Evolutionary conservation across 2,329 filamentous ascomycete species (phyloP), one percentile per base, ranked within the genome.

Genomic region (Zymoseptoria passerinii): DNA sequence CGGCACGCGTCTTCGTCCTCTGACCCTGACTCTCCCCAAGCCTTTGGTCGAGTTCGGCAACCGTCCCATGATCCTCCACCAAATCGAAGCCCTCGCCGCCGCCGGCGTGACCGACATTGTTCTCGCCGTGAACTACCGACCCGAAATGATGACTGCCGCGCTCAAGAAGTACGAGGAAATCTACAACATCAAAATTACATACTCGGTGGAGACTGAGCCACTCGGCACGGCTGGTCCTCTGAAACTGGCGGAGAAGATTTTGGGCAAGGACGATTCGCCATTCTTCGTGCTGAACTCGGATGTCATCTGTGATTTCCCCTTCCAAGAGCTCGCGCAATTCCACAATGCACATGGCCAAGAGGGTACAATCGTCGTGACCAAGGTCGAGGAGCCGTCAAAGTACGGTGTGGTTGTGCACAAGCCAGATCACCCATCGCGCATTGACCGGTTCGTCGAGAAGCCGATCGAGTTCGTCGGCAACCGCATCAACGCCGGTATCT

Each of bases 281-380:
- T 97, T 97, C 81, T 97, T 99, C 76, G 94, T 99, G 56, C 86
- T 99, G 69, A 99, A 99, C 83, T 95, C 91, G 56, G 92, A 99
- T 72, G 87, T 99, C 71, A 97, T 95, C 74, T 99, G 92, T 84
- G 92, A 97, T 68, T 97, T 92, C 76, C 94, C 92, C 57, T 96
- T 99, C 81, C 81, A 89, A 74, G 82, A 95, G 69, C 84, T 97
- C 54, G 89, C 89, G 61, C 85, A 86, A 19, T 97, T 96, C 84
- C 94, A 97, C 84, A 92, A 89, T 77, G 78, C 79, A 58, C 94
- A 99, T 76, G 94, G 92, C 61, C 84, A 95, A 54, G 94, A 99
- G 80, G 94, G 92, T 66, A 99, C 92, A 66, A 99, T 99, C 71
- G 88, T 96, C 52, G 92, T 97, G 63, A 99, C 92, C 71, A 99